phyloP scores from a whole-genome alignment of 345 rosid species.

The Linum trigynum region DNA sequence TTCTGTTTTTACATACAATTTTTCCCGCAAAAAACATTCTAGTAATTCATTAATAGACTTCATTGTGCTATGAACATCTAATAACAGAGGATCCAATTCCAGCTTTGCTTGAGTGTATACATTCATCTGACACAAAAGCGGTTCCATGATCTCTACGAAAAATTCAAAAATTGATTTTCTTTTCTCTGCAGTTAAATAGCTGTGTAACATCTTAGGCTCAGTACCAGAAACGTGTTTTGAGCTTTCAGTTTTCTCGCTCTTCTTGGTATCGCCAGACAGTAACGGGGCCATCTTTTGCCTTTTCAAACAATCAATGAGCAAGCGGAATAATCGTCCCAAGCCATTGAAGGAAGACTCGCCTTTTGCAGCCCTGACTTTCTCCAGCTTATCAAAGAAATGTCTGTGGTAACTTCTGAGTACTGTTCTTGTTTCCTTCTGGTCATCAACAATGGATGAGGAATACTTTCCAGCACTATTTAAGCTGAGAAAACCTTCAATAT shows the following conservation, averaged over 20 bases:
- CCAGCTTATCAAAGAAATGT: conserved; percentile 60
- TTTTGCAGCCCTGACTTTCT: conserved; percentile 37
- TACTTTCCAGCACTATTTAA: conserved; percentile 47
- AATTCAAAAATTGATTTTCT: conserved; percentile 62
- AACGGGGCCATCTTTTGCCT: conserved; percentile 41
- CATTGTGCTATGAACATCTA: conserved; percentile 38
- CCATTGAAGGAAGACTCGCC: conserved; percentile 37
- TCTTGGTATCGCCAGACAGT: conserved; percentile 30
- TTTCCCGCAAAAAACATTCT: conserved; percentile 38
- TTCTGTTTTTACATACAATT: conserved; percentile 59
- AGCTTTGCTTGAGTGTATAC: conserved; percentile 31
- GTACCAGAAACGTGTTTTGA: conserved; percentile 25
- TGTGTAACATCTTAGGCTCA: conserved; percentile 18
- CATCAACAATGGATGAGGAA: conserved; percentile 27
- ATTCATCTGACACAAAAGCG: conserved; percentile 50
- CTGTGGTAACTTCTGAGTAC: conserved; percentile 64
- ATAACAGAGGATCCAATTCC: conserved; percentile 26
- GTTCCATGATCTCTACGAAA: conserved; percentile 79
- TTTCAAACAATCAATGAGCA: conserved; percentile 53
- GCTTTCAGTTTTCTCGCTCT: conserved; percentile 19
- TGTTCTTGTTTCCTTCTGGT: conserved; percentile 29
- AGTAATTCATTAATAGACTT: conserved; percentile 52
- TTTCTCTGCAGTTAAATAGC: conserved; percentile 46
- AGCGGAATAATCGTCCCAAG: conserved; percentile 49
- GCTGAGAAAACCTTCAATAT: conserved; percentile 70